phyloP scores from a whole-genome alignment of 805 yeast species.

The Metschnikowia rubicola region DNA sequence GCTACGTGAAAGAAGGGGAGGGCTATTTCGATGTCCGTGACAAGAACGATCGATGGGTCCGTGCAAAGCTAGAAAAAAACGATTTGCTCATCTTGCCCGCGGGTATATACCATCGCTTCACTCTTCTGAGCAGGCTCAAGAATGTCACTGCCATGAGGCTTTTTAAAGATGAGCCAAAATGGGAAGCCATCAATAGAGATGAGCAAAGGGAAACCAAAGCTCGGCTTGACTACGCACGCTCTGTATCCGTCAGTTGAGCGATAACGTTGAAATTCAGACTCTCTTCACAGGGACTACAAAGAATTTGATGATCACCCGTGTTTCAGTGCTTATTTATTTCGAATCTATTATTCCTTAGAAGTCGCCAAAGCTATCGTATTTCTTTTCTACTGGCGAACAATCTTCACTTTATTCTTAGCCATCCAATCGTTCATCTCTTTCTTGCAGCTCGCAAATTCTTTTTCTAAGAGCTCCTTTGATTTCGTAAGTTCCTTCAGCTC shows the following conservation, averaged over 20 bases:
- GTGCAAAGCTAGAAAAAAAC: slow-evolving; percentile 58
- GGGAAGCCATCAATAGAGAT: slow-evolving; percentile 83
- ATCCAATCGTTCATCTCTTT: slow-evolving; percentile 40
- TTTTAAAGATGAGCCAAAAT: slow-evolving; percentile 93
- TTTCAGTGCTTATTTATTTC: background rate
- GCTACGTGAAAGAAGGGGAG: slow-evolving; percentile 84
- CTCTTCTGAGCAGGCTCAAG: slow-evolving; percentile 55
- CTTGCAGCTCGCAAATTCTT: slow-evolving; percentile 24
- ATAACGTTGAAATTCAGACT: no score
- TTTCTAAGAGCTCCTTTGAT: slow-evolving; percentile 24
- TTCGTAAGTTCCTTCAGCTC: slow-evolving; percentile 34
- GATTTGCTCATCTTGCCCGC: slow-evolving; percentile 81
- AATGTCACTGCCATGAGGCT: slow-evolving; percentile 75
- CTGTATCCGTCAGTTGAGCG: slow-evolving; percentile 23
- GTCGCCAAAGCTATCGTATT: no score
- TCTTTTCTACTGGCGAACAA: slow-evolving; percentile 26
- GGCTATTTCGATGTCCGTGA: slow-evolving; percentile 90
- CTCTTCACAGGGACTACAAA: no score
- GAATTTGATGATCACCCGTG: no score
- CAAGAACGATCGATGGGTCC: slow-evolving; percentile 63
- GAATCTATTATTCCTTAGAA: background rate
- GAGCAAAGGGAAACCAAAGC: slow-evolving; percentile 31
- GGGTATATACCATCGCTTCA: slow-evolving; percentile 92
- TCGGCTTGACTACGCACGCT: slow-evolving; percentile 31
- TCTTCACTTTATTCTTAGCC: slow-evolving; percentile 39